Base-by-base conservation (phyloP, 2,329 filamentous ascomycete genomes). In the Aspergillus viridinutans region DNA sequence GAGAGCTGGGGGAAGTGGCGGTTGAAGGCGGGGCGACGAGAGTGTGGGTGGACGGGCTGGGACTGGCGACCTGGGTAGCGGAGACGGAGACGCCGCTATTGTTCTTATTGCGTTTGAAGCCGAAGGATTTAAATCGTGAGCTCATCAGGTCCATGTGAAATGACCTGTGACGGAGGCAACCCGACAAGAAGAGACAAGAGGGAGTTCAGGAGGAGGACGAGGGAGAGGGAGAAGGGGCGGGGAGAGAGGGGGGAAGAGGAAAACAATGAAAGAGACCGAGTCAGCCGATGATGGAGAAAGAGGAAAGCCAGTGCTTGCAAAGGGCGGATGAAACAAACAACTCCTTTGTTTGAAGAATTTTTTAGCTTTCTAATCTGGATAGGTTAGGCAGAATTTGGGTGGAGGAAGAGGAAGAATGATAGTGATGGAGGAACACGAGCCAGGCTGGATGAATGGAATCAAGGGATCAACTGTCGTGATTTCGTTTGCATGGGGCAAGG, bases 71-170 rank as follows among this genome's bases (percentile, higher is more conserved):
- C 26, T 51, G 49, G 23, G 29, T 10, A 21, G 29, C n/a, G 8
- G 49, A 35, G 26, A 69, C 68, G 55, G 67, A 58, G 56, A 63
- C 59, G 56, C 61, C 55, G 45, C 67, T 64, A 72, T 74, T 79
- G 73, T 80, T 81, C 66, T 81, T 81, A 63, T 78, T 78, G 68
- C 76, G 74, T 72, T 78, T 79, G 70, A 80, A 80, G 69, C 72
- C 74, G 68, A 80, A 73, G 64, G 73, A 75, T 71, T 79, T 80
- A 62, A 81, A 75, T 67, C 78, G 75, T 69, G 78, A 77, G 74
- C 74, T 81, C 78, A 81, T 81, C 70, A 75, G 73, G 72, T 80
- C 78, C 73, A 78, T 75, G 67, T 67, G 64, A 59, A 14, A 57
- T 58, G 64, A 64, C 61, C 64, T 61, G 66, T 61, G 50, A 64